Base-by-base conservation (phyloP, 2,329 filamentous ascomycete genomes). In the Alternaria gaisen region DNA sequence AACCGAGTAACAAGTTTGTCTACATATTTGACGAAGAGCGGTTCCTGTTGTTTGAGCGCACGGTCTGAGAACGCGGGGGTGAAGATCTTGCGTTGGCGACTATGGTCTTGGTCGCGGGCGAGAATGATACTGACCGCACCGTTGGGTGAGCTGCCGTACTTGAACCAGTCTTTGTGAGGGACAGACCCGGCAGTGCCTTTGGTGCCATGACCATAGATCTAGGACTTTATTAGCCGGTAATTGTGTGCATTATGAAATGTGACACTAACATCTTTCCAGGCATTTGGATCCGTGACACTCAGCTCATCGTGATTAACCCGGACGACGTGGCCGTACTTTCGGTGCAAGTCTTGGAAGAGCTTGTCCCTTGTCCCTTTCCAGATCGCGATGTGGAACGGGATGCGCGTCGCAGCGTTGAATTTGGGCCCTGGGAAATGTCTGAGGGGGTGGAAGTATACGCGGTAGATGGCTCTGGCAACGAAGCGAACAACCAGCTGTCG, bases 351-450 rank as follows among this genome's bases (percentile, higher is more conserved):
- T 24, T 55, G 61, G 18, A 74, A 51, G 8, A 57, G 48, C 4
- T 44, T 43, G 30, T 76, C 66, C 9, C 62, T 55, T 3, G 51
- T 61, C 24, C 79, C 80, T 1, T 30, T 67, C 30, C 65, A 62
- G 1, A 61, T 53, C 18, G 69, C 66, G n/a, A 69, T 55, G 24
- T 72, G 68, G 41, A 75, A 70, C 1, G 78, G 77, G 11, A 81
- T 59, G n/a, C 75, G 70, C 42, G 77, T 76, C 20, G 75, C 72
- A 9, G 77, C 76, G 56, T 69, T 61, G 7, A 78, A 53, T 40
- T 71, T 78, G 1, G 82, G 82, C 2, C 82, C 83, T 10, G 82
- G 82, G 46, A 79, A 82, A 43, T 76, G 77, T 43, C 75, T 72
- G 1, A 68, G 59, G 3, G 77, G 65, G 16, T 68, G 64, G 53